phyloP scores from a whole-genome alignment of 2,329 filamentous ascomycete genomes.

The Chrysoporthe puriensis region DNA sequence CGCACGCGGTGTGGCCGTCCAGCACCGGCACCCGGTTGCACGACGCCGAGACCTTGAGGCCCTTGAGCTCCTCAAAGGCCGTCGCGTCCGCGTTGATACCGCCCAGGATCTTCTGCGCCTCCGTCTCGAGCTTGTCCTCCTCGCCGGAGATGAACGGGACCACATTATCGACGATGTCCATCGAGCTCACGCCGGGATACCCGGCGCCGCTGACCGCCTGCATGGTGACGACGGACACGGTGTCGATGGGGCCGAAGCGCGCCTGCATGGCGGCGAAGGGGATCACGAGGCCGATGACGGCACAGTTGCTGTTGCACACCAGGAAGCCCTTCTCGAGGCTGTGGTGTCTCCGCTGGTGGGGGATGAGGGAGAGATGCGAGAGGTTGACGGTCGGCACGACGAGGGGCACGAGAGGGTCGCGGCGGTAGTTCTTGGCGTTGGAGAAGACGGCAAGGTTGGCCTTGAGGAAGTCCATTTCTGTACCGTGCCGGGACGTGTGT shows the following conservation, averaged over 20 bases:
- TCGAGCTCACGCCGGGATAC: conserved; percentile 85
- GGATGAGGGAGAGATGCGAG: conserved; percentile 81
- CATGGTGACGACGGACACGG: conserved; percentile 82
- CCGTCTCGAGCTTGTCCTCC: conserved; percentile 94
- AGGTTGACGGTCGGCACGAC: conserved; percentile 96
- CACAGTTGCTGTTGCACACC: conserved; percentile 98
- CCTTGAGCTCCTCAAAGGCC: conserved; percentile 74
- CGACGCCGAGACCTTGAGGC: conserved; percentile 78
- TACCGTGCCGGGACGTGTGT: conserved; percentile 14
- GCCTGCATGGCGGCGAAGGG: conserved; percentile 89
- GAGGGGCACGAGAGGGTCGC: conserved; percentile 85
- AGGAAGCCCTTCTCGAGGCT: conserved; percentile 83
- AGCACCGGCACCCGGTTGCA: conserved; percentile 96
- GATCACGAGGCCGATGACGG: conserved; percentile 93
- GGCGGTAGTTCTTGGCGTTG: conserved; percentile 96
- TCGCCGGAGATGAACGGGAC: conserved; percentile 92
- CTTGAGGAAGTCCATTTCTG: conserved; percentile 89
- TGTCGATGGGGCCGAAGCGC: conserved; percentile 80
- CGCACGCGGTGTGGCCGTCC: conserved; percentile 94
- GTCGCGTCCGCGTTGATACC: conserved; percentile 70
- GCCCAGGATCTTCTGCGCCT: conserved; percentile 94
- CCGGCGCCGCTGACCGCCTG: conserved; percentile 94
- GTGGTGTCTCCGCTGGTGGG: conserved; percentile 79
- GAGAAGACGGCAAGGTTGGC: conserved; percentile 92
- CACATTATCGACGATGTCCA: conserved; percentile 97